Evolutionary conservation across 441 rosid species (phyloP), one percentile per base, ranked within the genome.

Genomic region (Capsella rubella): DNA sequence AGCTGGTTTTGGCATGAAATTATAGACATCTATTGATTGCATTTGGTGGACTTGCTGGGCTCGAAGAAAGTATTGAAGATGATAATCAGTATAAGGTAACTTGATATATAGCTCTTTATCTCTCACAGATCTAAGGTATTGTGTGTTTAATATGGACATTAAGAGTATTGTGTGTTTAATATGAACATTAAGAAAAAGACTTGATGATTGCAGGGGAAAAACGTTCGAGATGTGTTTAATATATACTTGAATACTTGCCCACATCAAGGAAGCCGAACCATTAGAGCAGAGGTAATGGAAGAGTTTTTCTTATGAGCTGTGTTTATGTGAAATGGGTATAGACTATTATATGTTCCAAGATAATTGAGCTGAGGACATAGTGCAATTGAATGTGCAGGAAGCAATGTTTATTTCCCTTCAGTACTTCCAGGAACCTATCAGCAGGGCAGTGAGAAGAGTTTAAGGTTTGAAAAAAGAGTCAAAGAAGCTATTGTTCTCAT

Each of bases 41-140:
- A 75, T 95, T 95, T 77, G 99, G 99, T 52, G 98, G 99, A 61
- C 99, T 93, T 51, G 96, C 98, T 80, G 97, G 99, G 69, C 81
- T 93, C 71, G 99, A 95, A 81, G 97, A 93, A 82, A 69, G 97
- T 69, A 82, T 86, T 54, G 95, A 90, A 82, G 93, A 83, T 78
- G 99, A 93, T 75, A 70, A 69, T 65, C 74, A 76, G 79, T 81
- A 89, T 50, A 88, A 89, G 97, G 99, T 93, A 69, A 51, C 18
- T n/a, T 59, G 8, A 5, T 42, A 45, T 8, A 32, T 28, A 60
- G 35, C 71, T 55, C 40, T 62, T 28, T 57, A 51, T 63, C 27
- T 42, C 35, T 63, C 69, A 42, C 47, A 14, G 14, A 21, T 21
- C 25, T 21, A 21, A 21, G 25, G 2, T 21, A 21, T 21, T 21